These are phyloP conservation scores for Claviceps purpurea DNA, from an alignment of 2,329 filamentous ascomycete genomes.

Conservation along the genomic window DNA sequence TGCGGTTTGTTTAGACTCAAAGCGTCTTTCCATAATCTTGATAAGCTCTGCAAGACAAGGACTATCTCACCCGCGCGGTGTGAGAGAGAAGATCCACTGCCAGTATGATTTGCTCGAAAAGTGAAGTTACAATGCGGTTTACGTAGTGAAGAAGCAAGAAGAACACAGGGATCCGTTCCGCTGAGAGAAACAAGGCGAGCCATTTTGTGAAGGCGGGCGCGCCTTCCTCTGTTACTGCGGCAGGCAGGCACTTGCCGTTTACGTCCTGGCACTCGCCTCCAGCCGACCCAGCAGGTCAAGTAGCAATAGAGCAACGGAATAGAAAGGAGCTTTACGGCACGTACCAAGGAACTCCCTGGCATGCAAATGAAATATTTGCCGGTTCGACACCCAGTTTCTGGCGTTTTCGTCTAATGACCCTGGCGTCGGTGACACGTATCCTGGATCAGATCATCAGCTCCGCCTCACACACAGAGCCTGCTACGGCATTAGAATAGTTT, in stretches of 20 bases:
- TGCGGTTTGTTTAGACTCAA: neutral
- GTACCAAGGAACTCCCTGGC: no score
- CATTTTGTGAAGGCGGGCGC: neutral
- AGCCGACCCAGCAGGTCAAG: neutral
- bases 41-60: neutral
- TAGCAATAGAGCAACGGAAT: neutral
- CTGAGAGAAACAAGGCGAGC: neutral
- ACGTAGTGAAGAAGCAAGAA: neutral
- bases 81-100: neutral
- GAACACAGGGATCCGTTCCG: neutral
- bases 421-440: no score
- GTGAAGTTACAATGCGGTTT: neutral
- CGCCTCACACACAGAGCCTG: conserved; percentile 1
- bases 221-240: neutral
- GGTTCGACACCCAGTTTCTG: neutral
- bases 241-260: neutral
- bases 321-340: neutral
- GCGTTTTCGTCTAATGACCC: neutral
- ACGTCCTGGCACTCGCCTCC: neutral
- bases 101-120: neutral
- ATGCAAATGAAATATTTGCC: no score
- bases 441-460: neutral
- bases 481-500: neutral
- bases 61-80: neutral
- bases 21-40: neutral